Conservation (phyloP, 2,329 filamentous ascomycete genomes). For the Thermothelomyces thermophilus region DNA sequence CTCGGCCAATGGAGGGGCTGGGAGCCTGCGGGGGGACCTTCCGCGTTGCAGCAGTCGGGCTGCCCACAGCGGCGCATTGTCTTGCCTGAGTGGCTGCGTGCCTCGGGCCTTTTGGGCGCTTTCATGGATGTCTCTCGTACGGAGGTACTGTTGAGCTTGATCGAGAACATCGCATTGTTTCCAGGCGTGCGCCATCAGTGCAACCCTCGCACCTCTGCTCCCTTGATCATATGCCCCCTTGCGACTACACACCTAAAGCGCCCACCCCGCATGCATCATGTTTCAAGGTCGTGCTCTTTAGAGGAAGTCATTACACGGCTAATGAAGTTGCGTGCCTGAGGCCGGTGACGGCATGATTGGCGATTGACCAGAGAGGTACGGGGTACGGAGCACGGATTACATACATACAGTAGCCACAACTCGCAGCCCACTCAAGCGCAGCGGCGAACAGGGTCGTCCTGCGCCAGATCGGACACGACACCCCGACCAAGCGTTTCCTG, state of each 20-base stretch:
- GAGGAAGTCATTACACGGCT: background rate
- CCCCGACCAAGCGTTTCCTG: conserved; percentile 10
- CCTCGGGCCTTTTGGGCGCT: background rate
- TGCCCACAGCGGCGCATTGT: conserved; percentile 1
- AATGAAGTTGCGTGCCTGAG: too few species aligned
- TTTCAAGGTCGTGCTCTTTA: conserved; percentile 3
- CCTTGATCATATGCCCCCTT: conserved; percentile 10
- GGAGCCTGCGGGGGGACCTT: background rate
- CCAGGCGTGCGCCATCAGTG: conserved; percentile 6
- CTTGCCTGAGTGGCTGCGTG: background rate
- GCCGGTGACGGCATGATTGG: too few species aligned
- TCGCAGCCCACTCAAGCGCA: background rate
- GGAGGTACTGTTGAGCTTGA: too few species aligned
- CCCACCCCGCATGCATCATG: background rate
- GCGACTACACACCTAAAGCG: background rate
- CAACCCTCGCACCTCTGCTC: conserved; percentile 6
- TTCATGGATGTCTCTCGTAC: conserved; percentile 3
- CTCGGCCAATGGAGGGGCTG: conserved; percentile 11
- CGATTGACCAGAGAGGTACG: too few species aligned
- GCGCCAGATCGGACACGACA: conserved; percentile 10
- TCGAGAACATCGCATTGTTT: conserved; percentile 10
- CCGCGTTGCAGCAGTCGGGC: background rate
- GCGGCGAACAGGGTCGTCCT: conserved; percentile 9
- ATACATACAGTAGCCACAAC: conserved; percentile 1
- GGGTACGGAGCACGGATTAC: too few species aligned